Percentiles rank a stretch among this genome's conserved stretches.
These are phyloP conservation scores for Nemania diffusa DNA, from an alignment of 2,329 filamentous ascomycete genomes.

Conservation along the genomic window DNA sequence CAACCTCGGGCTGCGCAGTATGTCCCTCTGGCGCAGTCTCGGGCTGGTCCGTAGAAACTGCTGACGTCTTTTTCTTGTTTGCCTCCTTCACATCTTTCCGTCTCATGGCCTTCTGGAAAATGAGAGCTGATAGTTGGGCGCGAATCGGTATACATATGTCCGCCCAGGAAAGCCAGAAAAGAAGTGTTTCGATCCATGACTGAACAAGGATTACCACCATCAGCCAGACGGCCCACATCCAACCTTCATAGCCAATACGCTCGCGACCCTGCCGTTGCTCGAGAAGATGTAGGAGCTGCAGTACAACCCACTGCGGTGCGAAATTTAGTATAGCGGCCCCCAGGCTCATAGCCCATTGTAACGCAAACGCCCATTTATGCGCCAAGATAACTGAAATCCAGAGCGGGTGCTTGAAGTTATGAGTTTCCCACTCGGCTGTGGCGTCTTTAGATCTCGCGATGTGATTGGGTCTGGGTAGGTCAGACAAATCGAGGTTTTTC, in stretches of 20 bases:
- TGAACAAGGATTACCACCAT: conserved; percentile 68
- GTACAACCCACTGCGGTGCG: conserved; percentile 75
- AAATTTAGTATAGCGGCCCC: conserved; percentile 69
- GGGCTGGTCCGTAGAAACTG: conserved; percentile 46
- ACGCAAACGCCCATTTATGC: conserved; percentile 64
- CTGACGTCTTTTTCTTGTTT: conserved; percentile 58
- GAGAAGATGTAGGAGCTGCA: conserved; percentile 71
- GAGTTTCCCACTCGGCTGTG: conserved; percentile 61
- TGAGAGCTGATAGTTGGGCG: conserved; percentile 74
- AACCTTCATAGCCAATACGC: conserved; percentile 63
- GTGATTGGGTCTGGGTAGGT: conserved; percentile 71
- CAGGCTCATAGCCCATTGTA: conserved; percentile 69
- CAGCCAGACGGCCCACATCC: conserved; percentile 75
- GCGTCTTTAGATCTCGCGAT: conserved; percentile 62
- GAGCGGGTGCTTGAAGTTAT: conserved; percentile 61
- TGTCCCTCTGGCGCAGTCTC: conserved; percentile 46
- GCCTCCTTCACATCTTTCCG: conserved; percentile 79
- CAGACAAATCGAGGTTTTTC: conserved; percentile 68
- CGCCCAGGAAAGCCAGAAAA: conserved; percentile 74
- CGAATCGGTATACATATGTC: conserved; percentile 73
- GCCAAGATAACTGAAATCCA: conserved; percentile 69
- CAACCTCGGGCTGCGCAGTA: conserved; percentile 48
- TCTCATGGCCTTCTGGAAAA: conserved; percentile 81
- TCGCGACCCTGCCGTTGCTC: conserved; percentile 63
- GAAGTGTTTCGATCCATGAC: conserved; percentile 70